A percentile compares a stretch with the other conserved stretches of the same genome.
These are phyloP conservation scores for Curvularia spicifera DNA, from an alignment of 2,329 filamentous ascomycete species.

Conservation along the genomic window DNA sequence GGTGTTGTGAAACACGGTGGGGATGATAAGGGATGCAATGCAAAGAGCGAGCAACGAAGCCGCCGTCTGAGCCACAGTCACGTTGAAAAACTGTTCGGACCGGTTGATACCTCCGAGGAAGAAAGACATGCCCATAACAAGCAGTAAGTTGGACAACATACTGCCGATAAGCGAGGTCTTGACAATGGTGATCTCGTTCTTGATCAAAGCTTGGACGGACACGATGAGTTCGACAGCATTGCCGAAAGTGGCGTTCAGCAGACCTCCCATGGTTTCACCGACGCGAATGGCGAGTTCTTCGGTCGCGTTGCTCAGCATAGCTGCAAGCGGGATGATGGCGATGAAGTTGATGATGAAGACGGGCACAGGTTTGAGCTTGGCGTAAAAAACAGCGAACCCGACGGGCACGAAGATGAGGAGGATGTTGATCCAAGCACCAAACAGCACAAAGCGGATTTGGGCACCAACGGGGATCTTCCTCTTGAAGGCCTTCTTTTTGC, in stretches of 20 bases:
- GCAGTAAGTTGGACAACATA: constrained; percentile 87
- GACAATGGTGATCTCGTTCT: constrained; percentile 80
- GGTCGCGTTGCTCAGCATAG: constrained; percentile 84
- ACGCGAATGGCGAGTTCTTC: constrained; percentile 82
- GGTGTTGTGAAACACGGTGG: constrained; percentile 73
- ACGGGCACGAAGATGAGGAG: constrained; percentile 78
- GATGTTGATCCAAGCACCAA: constrained; percentile 87
- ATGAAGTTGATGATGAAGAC: constrained; percentile 92
- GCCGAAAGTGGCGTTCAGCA: constrained; percentile 90
- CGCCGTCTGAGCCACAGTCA: constrained; percentile 88
- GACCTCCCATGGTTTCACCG: constrained; percentile 84
- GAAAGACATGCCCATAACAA: constrained; percentile 92
- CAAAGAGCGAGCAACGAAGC: constrained; percentile 80
- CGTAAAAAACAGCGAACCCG: constrained; percentile 75
- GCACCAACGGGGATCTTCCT: constrained; percentile 45
- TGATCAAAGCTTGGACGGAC: constrained; percentile 78
- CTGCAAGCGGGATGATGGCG: constrained; percentile 88
- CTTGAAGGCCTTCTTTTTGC: constrained; percentile 40
- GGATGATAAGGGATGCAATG: constrained; percentile 83
- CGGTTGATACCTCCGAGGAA: constrained; percentile 84
- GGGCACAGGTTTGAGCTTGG: constrained; percentile 46
- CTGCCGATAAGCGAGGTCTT: constrained; percentile 91
- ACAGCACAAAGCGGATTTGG: constrained; percentile 75
- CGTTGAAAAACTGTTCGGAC: constrained; percentile 86
- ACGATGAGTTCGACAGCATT: constrained; percentile 92